Evolutionary conservation across 768 basidiomycete genomes (phyloP), one percentile per base, ranked within the genome.

Genomic region (Mycena amicta): DNA sequence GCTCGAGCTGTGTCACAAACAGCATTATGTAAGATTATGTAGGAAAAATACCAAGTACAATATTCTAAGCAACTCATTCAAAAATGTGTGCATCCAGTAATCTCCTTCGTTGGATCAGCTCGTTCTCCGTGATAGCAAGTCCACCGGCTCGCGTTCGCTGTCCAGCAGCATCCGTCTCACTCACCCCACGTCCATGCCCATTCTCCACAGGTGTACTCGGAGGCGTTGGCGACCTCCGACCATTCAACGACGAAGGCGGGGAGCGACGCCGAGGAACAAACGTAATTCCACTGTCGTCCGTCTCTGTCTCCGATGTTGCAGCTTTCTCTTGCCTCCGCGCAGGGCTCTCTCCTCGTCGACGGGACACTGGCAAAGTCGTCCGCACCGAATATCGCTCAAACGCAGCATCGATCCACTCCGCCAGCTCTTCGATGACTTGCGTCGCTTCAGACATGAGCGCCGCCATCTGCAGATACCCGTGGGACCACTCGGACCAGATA

Each of bases 381-480:
- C 60, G 41, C 23, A 56, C 62, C 3, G 55, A 55, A 60, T 71
- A 73, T 67, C 74, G 73, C 63, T 66, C 70, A 70, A 98, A 98
- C 39, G 87, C 82, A 56, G 87, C 85, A 64, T 87, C 83, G 55
- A 98, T 97, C 95, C 95, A 98, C 57, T 92, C 92, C 11, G 89
- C 95, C 59, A 95, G 78, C 61, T 93, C 90, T 60, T 85, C 80
- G 62, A 95, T 87, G 22, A 88, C 90, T 66, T 78, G 60, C 16
- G 16, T 26, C 23, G 49, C 51, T 37, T 95, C 94, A 40, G 74
- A 77, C 85, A 99, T 91, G 65, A 98, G 72, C 23, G 84, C 76
- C 37, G 89, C 83, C 96, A 99, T 99, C 77, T 97, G 96, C 66
- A 96, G 81, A 76, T 94, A 98, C 33, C 94, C 96, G 72, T 97